phyloP scores from a whole-genome alignment of 768 basidiomycete genomes.

The Leccinum olivaceopallidum region DNA sequence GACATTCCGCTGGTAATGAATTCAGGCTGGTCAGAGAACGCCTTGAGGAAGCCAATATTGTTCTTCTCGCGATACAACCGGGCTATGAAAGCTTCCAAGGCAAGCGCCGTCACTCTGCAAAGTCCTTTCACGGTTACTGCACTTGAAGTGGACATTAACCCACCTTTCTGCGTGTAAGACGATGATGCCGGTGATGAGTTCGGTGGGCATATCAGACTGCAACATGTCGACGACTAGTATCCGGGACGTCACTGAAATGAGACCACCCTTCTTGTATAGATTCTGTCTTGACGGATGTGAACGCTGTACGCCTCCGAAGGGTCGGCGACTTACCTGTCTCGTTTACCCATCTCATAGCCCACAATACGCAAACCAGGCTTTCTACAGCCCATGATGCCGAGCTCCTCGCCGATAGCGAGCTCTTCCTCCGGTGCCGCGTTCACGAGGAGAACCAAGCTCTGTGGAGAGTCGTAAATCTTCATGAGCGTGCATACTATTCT shows the following conservation, averaged over 20 bases:
- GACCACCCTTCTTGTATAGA: conserved; percentile 84
- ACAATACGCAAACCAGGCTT: conserved; percentile 83
- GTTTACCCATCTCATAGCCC: conserved; percentile 75
- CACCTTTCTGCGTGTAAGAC: conserved; percentile 92
- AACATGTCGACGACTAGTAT: conserved; percentile 97
- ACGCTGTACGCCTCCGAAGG: background rate
- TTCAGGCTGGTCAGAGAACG: conserved; percentile 96
- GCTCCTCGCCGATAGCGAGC: conserved; percentile 86
- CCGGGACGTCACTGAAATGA: conserved; percentile 89
- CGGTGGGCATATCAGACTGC: conserved; percentile 78
- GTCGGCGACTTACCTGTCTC: conserved; percentile 64
- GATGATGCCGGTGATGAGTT: conserved; percentile 86
- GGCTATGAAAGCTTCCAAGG: conserved; percentile 90
- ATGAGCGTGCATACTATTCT: conserved; percentile 82
- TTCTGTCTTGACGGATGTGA: conserved; percentile 55
- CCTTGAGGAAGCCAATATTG: conserved; percentile 89
- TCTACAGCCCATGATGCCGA: conserved; percentile 89
- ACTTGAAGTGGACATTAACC: conserved; percentile 11
- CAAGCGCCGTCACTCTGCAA: conserved; percentile 79
- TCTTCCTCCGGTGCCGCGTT: conserved; percentile 88
- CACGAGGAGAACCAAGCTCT: conserved; percentile 81
- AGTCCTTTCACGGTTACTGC: background rate
- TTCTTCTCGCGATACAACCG: conserved; percentile 91
- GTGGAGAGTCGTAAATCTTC: conserved; percentile 88
- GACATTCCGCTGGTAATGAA: conserved; percentile 91